Conservation (phyloP, 2,329 filamentous ascomycete genomes). For the Talaromyces pinophilus region DNA sequence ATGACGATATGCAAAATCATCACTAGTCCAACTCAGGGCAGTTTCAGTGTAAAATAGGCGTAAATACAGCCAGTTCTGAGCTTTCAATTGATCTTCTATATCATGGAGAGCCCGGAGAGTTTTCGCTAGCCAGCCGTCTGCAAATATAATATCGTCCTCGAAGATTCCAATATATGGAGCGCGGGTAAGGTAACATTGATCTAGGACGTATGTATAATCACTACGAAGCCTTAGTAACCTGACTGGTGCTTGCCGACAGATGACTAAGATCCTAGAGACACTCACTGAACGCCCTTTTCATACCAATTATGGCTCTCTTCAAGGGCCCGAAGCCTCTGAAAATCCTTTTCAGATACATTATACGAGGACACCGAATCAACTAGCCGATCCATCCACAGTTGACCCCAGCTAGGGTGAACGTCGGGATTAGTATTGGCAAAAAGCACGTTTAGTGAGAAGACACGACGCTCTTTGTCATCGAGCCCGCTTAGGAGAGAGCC, state of each 20-base stretch:
- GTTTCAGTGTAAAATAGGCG: constrained; percentile 40
- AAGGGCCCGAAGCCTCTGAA: constrained; percentile 29
- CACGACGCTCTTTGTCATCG: constrained; percentile 27
- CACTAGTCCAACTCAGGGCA: constrained; percentile 30
- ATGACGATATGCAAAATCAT: constrained; percentile 30
- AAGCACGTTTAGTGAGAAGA: constrained; percentile 28
- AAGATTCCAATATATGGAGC: constrained; percentile 40
- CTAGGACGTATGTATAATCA: constrained; percentile 37
- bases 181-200: constrained; percentile 31
- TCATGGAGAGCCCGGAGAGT: constrained; percentile 30
- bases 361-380: constrained; percentile 27
- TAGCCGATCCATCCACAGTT: constrained; percentile 29
- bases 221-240: constrained; percentile 19
- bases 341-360: constrained; percentile 26
- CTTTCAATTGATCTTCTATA: background rate
- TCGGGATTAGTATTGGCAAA: constrained; percentile 31
- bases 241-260: background rate
- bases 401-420: constrained; percentile 31
- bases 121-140: constrained; percentile 40
- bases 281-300: constrained; percentile 38
- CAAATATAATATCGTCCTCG: constrained; percentile 42
- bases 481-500: constrained; percentile 31
- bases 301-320: constrained; percentile 32
- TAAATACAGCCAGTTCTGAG: constrained; percentile 33
- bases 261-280: background rate